Conservation (phyloP, 1,284 basidiomycete species). For the Jaminaea rosea region DNA sequence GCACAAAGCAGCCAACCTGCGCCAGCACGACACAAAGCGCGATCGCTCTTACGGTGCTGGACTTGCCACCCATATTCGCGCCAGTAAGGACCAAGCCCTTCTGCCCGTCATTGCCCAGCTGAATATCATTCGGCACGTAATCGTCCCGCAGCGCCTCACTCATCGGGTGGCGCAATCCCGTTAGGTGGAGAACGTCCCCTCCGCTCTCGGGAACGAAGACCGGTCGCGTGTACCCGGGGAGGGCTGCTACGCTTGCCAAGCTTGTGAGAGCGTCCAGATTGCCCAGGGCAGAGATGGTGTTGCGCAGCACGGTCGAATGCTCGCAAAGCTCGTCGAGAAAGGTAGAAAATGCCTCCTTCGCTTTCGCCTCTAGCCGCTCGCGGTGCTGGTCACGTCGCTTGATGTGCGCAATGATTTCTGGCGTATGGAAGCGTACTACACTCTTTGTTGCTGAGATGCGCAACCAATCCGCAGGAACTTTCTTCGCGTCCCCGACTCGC, state of each 20-base stretch:
- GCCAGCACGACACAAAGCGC: slow-evolving; percentile 48
- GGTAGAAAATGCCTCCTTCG: slow-evolving; percentile 17
- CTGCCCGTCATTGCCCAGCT: slow-evolving; percentile 11
- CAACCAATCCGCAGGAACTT: slow-evolving; percentile 71
- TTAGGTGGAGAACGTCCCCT: slow-evolving; percentile 12
- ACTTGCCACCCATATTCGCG: slow-evolving; percentile 56
- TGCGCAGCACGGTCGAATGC: slow-evolving; percentile 17
- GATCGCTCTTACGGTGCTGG: slow-evolving; percentile 51
- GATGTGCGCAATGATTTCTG: slow-evolving; percentile 60
- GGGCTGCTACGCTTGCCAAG: slow-evolving; percentile 20
- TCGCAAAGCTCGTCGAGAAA: slow-evolving; percentile 23
- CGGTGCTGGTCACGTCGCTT: slow-evolving; percentile 67
- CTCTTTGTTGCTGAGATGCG: slow-evolving; percentile 67
- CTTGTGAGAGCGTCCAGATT: slow-evolving; percentile 27
- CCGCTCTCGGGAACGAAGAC: not conserved
- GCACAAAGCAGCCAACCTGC: slow-evolving; percentile 55
- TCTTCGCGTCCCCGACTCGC: slow-evolving; percentile 61
- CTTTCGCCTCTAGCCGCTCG: slow-evolving; percentile 62
- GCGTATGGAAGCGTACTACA: slow-evolving; percentile 71
- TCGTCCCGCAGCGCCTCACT: slow-evolving; percentile 20
- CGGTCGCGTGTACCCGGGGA: slow-evolving; percentile 24
- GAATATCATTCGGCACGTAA: slow-evolving; percentile 37
- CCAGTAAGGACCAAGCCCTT: slow-evolving; percentile 37
- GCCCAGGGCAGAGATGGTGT: slow-evolving; percentile 23
- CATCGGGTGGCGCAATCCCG: slow-evolving; percentile 36